Conservation (phyloP, 345 rosid species). For the Salix dunnii region DNA sequence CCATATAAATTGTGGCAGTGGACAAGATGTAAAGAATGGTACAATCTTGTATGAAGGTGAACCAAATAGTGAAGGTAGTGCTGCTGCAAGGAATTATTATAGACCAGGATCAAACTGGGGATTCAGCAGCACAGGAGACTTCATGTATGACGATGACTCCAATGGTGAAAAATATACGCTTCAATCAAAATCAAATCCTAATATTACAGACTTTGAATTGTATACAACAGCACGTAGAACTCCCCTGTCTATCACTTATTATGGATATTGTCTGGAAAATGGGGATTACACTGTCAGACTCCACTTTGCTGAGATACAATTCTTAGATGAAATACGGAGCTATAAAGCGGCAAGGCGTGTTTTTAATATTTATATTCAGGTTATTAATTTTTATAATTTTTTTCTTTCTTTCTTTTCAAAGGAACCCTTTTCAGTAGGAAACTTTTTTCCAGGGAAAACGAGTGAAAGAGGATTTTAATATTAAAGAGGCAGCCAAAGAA, state of each 20-base stretch:
- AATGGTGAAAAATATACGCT: too few relatives aligned
- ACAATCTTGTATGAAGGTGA: conserved; percentile 4
- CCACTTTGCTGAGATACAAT: conserved; percentile 11
- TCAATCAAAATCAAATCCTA: too few relatives aligned
- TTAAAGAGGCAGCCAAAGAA: background rate
- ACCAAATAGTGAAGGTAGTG: fast-evolving
- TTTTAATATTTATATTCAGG: conserved; percentile 9
- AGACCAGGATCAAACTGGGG: background rate
- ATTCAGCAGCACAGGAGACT: conserved; percentile 6
- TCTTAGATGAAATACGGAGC: background rate
- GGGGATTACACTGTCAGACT: background rate
- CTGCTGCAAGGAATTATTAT: background rate
- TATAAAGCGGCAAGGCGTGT: background rate
- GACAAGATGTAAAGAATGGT: background rate
- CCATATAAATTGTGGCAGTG: conserved; percentile 2
- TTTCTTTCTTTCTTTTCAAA: background rate
- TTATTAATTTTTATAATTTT: background rate
- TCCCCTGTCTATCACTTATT: background rate
- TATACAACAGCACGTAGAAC: background rate
- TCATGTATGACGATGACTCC: background rate
- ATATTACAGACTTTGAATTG: background rate
- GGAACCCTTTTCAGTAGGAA: too few relatives aligned
- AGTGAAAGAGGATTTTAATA: background rate
- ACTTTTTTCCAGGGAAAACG: background rate
- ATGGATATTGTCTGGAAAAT: background rate